A percentile compares a stretch with the other conserved stretches of the same genome.
Conservation (phyloP, 2,329 filamentous ascomycete genomes). For the Annulohypoxylon truncatum region DNA sequence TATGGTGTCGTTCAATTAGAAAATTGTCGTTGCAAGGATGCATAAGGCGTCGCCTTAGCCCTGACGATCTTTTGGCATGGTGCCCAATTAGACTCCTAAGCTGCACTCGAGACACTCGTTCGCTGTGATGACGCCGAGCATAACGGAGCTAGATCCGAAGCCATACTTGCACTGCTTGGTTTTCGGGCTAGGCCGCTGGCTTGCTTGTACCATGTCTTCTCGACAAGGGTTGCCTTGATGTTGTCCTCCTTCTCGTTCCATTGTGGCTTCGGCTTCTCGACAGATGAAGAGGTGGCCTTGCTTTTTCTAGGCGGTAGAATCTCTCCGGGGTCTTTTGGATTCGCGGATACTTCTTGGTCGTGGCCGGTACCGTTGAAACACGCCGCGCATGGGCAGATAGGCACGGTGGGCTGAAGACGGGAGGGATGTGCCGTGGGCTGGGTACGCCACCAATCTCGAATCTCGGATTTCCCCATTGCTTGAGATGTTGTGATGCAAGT, state of each 20-base stretch:
- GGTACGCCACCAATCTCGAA: conserved; percentile 45
- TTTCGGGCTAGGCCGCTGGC: conserved; percentile 23
- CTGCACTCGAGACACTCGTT: conserved; percentile 34
- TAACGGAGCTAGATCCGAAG: conserved; percentile 46
- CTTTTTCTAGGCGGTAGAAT: conserved; percentile 11
- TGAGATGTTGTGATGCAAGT: conserved; percentile 2
- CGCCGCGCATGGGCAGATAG: conserved; percentile 46
- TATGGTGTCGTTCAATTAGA: neutral
- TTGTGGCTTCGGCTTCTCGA: conserved; percentile 13
- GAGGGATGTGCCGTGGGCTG: conserved; percentile 42
- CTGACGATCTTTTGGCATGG: neutral
- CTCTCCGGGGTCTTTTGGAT: conserved; percentile 34
- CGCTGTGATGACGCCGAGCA: conserved; percentile 31
- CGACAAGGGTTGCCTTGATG: conserved; percentile 6
- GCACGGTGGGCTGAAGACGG: conserved; percentile 23
- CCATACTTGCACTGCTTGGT: conserved; percentile 41
- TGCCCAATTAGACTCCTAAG: neutral
- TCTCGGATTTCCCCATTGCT: conserved; percentile 38
- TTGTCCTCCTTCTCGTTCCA: conserved; percentile 11
- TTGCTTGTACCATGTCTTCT: conserved; percentile 37
- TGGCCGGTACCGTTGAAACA: conserved; percentile 45
- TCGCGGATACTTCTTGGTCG: conserved; percentile 34
- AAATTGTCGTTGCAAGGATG: conserved; percentile 3
- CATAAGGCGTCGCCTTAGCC: neutral
- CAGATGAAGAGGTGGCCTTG: conserved; percentile 4